A percentile compares a stretch with the other conserved stretches of the same genome.
Evolutionary conservation across 2,329 filamentous ascomycete species (phyloP).

Genomic region (Venturia pyrina): DNA sequence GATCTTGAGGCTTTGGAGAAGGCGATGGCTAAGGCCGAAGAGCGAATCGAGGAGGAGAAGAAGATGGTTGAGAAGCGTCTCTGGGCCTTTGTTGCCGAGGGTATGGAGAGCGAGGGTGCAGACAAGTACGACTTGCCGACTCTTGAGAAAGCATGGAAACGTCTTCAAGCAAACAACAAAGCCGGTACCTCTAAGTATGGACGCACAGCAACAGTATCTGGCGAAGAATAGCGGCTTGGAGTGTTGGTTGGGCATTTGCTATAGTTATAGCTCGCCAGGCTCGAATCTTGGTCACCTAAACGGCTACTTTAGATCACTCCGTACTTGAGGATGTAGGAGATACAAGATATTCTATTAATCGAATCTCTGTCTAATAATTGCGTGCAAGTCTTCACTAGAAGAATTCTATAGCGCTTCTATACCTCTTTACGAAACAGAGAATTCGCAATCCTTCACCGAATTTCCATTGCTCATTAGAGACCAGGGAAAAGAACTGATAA

Average conservation of each 20-base stretch:
- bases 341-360: neutral
- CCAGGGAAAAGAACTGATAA: neutral
- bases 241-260: neutral
- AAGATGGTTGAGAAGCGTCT: neutral
- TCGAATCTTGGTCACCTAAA: neutral
- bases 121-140: neutral
- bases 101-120: neutral
- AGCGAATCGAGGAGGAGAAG: neutral
- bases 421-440: neutral
- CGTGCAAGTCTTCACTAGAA: neutral
- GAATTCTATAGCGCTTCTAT: neutral
- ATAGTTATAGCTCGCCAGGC: neutral
- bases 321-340: neutral
- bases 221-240: neutral
- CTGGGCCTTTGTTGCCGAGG: neutral
- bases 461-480: no score
- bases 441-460: no score
- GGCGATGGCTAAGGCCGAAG: neutral
- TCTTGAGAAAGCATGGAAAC: neutral
- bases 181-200: neutral
- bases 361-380: neutral
- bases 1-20: neutral
- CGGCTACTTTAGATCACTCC: neutral
- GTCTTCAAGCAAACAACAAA: neutral
- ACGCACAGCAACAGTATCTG: fast-evolving